Percentiles rank a stretch among this genome's conserved stretches.
Conservation (phyloP, 768 basidiomycete species). For the Phanerochaete carnosa region DNA sequence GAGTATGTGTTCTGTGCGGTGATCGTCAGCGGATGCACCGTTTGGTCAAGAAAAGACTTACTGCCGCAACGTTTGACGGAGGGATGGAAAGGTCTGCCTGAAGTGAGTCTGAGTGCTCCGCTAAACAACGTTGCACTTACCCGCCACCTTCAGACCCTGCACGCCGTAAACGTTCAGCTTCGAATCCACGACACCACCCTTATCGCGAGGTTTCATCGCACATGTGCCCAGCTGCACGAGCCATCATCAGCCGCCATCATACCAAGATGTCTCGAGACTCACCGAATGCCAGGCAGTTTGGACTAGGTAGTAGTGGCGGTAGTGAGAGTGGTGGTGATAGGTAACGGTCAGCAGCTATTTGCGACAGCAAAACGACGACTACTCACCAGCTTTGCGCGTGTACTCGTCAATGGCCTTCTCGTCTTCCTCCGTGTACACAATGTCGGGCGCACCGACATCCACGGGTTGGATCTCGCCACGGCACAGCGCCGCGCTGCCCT, state of each 20-base stretch:
- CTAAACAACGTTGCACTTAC: slow-evolving; percentile 19
- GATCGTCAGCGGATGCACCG: not conserved
- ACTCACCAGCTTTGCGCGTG: slow-evolving; percentile 19
- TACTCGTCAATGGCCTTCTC: slow-evolving; percentile 31
- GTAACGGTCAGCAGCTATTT: not conserved
- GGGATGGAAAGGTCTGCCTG: slow-evolving; percentile 33
- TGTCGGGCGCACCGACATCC: slow-evolving; percentile 25
- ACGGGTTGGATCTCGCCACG: slow-evolving; percentile 17
- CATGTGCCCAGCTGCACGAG: slow-evolving; percentile 55
- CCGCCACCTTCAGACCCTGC: slow-evolving; percentile 55
- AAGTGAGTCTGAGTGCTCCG: not conserved
- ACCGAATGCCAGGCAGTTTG: slow-evolving; percentile 33
- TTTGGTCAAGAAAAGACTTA: slow-evolving; percentile 9
- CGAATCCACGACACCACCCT: slow-evolving; percentile 60
- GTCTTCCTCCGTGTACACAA: slow-evolving; percentile 32
- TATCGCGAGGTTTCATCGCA: slow-evolving; percentile 59
- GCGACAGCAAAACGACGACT: not conserved
- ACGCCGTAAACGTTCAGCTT: slow-evolving; percentile 63
- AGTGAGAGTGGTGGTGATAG: not conserved
- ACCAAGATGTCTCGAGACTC: not conserved
- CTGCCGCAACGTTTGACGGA: slow-evolving; percentile 34
- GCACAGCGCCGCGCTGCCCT: slow-evolving; percentile 27
- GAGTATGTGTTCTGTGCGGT: slow-evolving; percentile 38
- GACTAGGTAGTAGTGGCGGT: slow-evolving; percentile 15
- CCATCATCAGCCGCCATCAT: not conserved